Base-by-base conservation (phyloP, 2,329 filamentous ascomycete genomes). In the Rasamsonia emersonii region DNA sequence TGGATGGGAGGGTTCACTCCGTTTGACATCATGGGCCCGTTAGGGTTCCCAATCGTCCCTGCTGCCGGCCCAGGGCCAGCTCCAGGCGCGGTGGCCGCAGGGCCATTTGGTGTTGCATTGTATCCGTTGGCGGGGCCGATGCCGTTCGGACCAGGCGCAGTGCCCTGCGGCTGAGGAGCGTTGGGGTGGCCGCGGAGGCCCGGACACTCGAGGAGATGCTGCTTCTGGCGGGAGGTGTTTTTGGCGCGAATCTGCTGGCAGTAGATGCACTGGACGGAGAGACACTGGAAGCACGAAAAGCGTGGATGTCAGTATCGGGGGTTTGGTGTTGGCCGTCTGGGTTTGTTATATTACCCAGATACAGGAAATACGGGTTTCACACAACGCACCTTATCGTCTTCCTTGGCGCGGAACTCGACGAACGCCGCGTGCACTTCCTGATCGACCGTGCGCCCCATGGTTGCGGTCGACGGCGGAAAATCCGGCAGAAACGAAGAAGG, bases 371-470 rank as follows among this genome's bases (percentile, higher is more conserved):
- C 46, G 35, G 48, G 45, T 45, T 50, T 47, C 8, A 9, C 8
- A 14, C 7, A 9, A 58, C 54, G 41, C 54, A 62, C 63, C 62
- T 67, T 67, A 51, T 67, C 63, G 53, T 65, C 62, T 56, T 67
- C 65, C 58, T 68, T 68, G 56, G 65, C 65, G 51, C 65, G 62
- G 52, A 68, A 68, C 54, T 69, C 65, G 52, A 69, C 64, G 49
- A 67, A 68, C 41, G 65, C 65, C 42, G 64, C 63, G 53, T 69
- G 65, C 40, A 69, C 65, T 46, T 68, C 65, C 49, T 66, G 64
- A 54, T 69, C 65, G 47, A 67, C 63, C 25, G 65, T 67, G 36
- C 65, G 62, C 50, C 65, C 65, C 65, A 69, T 69, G 40, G 43
- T 56, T 47, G 38, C 33, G 33, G 32, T 47, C 36, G 42, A 47